Percentiles rank a stretch among this genome's conserved stretches.
Conservation (phyloP, 1,284 basidiomycete genomes). For the Dichomitus squalens region DNA sequence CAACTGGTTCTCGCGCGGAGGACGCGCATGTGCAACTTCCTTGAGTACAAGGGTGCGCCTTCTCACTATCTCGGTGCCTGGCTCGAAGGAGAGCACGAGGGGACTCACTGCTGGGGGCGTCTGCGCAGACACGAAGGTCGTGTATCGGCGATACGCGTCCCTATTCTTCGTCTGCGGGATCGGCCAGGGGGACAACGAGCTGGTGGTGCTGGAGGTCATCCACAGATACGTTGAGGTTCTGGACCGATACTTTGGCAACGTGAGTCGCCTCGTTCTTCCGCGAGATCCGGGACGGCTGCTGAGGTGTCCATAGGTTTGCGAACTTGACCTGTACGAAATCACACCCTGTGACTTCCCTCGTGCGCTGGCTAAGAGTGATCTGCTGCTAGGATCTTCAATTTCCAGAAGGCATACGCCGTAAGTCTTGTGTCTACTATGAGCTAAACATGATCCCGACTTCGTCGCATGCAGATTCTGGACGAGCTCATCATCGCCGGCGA, state of each 20-base stretch:
- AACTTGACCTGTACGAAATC: constrained; percentile 81
- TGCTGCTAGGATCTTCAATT: constrained; percentile 87
- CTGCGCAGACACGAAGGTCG: constrained; percentile 81
- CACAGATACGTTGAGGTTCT: constrained; percentile 99
- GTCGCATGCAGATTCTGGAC: constrained; percentile 77
- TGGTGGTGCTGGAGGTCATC: constrained; percentile 95
- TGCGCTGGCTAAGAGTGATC: constrained; percentile 4
- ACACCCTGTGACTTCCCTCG: not conserved
- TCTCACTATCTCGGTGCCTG: not conserved
- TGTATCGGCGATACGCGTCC: constrained; percentile 97
- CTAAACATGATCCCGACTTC: constrained; percentile 3
- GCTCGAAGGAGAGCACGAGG: not conserved
- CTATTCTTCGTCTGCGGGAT: constrained; percentile 98
- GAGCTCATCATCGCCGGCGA: constrained; percentile 98
- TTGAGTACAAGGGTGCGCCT: constrained; percentile 94
- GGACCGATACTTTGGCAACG: constrained; percentile 99
- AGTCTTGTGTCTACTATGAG: constrained; percentile 28
- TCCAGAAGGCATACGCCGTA: constrained; percentile 96
- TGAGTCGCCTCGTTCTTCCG: constrained; percentile 42
- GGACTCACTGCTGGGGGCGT: not conserved
- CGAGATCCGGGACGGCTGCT: constrained; percentile 10
- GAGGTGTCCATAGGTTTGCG: constrained; percentile 73
- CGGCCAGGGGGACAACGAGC: constrained; percentile 86
- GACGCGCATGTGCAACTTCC: constrained; percentile 98
- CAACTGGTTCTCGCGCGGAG: constrained; percentile 95